Conservation (phyloP, 1,139 yeast species). For the Hemisphaericaspora subhashii region DNA sequence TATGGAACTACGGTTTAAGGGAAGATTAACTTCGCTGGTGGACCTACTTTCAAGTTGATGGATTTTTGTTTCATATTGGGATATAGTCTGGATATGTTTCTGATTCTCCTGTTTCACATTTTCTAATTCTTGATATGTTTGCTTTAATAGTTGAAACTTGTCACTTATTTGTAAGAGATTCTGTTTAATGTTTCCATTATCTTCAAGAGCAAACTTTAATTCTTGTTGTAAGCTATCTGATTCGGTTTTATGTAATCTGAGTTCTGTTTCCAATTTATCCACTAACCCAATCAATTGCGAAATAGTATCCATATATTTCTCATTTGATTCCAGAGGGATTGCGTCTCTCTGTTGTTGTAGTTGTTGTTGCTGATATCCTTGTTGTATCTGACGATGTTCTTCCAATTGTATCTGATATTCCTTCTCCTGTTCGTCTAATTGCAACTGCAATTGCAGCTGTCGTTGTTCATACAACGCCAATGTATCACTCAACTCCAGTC, state of each 20-base stretch:
- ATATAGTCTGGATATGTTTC: constrained; percentile 27
- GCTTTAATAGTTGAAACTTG: constrained; percentile 22
- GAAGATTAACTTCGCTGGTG: background rate
- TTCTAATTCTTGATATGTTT: constrained; percentile 7
- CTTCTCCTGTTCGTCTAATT: background rate
- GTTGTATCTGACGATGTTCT: background rate
- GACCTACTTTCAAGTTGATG: constrained; percentile 28
- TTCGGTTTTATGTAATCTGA: constrained; percentile 22
- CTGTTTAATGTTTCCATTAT: constrained; percentile 21
- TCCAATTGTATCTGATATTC: background rate
- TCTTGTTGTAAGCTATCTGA: constrained; percentile 24
- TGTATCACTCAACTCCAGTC: constrained; percentile 22
- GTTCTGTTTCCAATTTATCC: constrained; percentile 25
- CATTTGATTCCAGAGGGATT: background rate
- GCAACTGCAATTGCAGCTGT: background rate
- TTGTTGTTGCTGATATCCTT: constrained; percentile 18
- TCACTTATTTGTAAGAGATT: constrained; percentile 20
- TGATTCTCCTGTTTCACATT: constrained; percentile 23
- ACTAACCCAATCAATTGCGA: constrained; percentile 20
- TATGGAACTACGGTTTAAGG: constrained; percentile 1
- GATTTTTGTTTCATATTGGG: constrained; percentile 32
- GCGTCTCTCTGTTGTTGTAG: constrained; percentile 14
- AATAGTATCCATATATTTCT: constrained; percentile 18
- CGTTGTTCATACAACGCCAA: constrained; percentile 7
- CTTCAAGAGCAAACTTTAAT: constrained; percentile 23